A percentile compares a stretch with the other conserved stretches of the same genome.
Conservation (phyloP, 2,329 filamentous ascomycete species). For the Dactylonectria estremocensis region DNA sequence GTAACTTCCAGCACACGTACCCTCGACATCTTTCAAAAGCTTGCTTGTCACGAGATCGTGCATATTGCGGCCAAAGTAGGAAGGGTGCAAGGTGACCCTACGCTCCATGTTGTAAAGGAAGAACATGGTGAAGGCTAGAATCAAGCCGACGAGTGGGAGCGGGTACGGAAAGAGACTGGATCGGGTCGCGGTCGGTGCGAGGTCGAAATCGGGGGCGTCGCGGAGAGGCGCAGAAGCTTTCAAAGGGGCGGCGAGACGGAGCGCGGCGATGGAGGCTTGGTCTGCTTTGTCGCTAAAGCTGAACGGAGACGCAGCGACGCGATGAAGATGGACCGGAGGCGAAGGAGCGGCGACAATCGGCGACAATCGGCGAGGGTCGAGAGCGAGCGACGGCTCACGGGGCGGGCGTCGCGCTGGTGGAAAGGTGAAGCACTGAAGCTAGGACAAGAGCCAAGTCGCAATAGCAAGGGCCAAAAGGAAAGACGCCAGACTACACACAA, state of each 20-base stretch:
- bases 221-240: conserved; percentile 7
- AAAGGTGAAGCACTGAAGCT: conserved; percentile 8
- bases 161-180: conserved; percentile 6
- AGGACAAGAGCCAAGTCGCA: conserved; percentile 24
- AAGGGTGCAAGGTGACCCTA: conserved; percentile 94
- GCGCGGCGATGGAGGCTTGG: neutral
- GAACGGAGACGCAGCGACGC: neutral
- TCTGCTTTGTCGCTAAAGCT: neutral
- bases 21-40: conserved; percentile 93
- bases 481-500: conserved; percentile 26
- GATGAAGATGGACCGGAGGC: neutral
- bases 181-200: conserved; percentile 21
- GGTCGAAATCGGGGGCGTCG: conserved; percentile 2
- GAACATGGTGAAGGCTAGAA: conserved; percentile 76
- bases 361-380: conserved; percentile 17
- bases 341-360: conserved; percentile 1
- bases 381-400: conserved; percentile 18
- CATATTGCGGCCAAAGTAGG: conserved; percentile 96
- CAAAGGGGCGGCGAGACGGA: neutral
- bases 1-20: conserved; percentile 94
- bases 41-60: conserved; percentile 91
- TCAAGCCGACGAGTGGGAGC: conserved; percentile 23
- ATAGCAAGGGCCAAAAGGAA: conserved; percentile 19
- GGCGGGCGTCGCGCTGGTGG: conserved; percentile 23
- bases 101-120: conserved; percentile 98